Evolutionary conservation across 2,329 filamentous ascomycete species (phyloP), one percentile per base, ranked within the genome.

Genomic region (Fusarium bactridioides): DNA sequence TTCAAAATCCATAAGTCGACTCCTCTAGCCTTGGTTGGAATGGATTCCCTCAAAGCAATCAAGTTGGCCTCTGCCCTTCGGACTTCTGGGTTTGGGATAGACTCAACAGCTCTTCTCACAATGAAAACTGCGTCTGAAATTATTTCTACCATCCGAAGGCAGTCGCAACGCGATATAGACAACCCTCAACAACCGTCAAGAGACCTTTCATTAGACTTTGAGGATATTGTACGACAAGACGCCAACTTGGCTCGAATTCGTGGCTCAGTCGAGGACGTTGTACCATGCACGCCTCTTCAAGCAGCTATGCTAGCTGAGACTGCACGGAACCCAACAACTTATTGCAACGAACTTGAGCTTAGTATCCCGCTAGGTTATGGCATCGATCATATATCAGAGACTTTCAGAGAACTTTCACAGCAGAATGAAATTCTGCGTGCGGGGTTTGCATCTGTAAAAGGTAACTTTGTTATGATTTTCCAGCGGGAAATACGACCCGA

Each of bases 281-380:
- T 86, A 23, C 86, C 86, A 9, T 96, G 93, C 78, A 95, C 91
- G 8, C 87, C 90, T 19, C 84, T 96, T 15, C 95, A 98, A 76
- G 83, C 87, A 23, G 91, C 93, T 4, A 97, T 97, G 94, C 85
- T 97, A 21, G 85, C 89, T 0, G 94, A 97, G 81, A 95, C 93
- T 2, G 80, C 85, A 6, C 84, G 83, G 23, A 84, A 91, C 67
- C 71, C 84, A 4, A 82, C 81, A 51, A 86, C 91, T 12, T 97
- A 98, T 78, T 93, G 92, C 81, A 98, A 97, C 74, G 91, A 91
- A 84, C 83, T 96, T 16, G 88, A 92, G 74, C 79, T 97, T 3
- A 83, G 88, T n/a, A 81, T 93, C 16, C 78, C 85, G 2, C 48
- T 79, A 0, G 68, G 75, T 1, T 76, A 84, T 37, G 74, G 77